Conservation (phyloP, 2,329 filamentous ascomycete species). For the Neofusicoccum sp. region DNA sequence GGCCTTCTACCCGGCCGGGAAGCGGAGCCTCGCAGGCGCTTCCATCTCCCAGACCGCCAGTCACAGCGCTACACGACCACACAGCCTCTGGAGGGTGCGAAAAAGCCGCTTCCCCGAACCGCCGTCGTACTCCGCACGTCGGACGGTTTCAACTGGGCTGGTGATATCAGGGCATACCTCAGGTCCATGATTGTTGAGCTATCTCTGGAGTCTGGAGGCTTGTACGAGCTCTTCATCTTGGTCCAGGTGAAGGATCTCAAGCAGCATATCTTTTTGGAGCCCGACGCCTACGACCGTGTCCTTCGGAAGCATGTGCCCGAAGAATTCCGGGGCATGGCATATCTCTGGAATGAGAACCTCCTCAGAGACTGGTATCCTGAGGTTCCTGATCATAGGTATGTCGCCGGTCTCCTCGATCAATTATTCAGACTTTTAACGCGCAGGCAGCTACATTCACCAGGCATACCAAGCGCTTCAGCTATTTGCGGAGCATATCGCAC, state of each 20-base stretch:
- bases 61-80: background rate
- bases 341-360: conserved; percentile 70
- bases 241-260: conserved; percentile 53
- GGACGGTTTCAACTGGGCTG: conserved; percentile 46
- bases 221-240: conserved; percentile 49
- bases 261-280: conserved; percentile 58
- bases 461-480: conserved; percentile 69
- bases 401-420: background rate
- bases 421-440: background rate
- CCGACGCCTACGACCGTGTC: conserved; percentile 58
- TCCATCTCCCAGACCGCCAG: conserved; percentile 4
- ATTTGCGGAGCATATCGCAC: conserved; percentile 68
- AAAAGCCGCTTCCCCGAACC: conserved; percentile 25
- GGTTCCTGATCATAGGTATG: conserved; percentile 36
- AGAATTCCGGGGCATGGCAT: conserved; percentile 68
- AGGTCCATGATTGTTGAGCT: conserved; percentile 49
- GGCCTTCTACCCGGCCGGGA: conserved; percentile 27
- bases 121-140: conserved; percentile 47
- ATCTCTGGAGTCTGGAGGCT: conserved; percentile 45
- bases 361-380: conserved; percentile 49
- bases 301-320: conserved; percentile 63
- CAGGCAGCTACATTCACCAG: conserved; percentile 54
- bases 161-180: conserved; percentile 46
- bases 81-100: background rate
- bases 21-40: background rate